These are phyloP conservation scores for Xylariomycetidae sp. DNA, from an alignment of 2,329 filamentous ascomycete genomes.

Conservation along the genomic window DNA sequence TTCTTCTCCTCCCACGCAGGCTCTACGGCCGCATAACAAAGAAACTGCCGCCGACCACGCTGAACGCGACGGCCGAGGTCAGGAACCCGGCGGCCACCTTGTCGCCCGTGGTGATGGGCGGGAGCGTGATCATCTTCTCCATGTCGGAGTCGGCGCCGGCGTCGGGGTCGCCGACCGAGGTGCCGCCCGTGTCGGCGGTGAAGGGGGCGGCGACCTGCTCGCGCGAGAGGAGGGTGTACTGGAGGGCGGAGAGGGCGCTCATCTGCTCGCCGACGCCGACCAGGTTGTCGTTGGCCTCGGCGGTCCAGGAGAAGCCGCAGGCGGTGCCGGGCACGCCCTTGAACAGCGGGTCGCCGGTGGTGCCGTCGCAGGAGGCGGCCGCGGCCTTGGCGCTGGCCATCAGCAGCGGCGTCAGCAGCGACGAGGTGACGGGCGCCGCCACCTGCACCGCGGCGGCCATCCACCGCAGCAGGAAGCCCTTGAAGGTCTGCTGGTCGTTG, in stretches of 20 bases:
- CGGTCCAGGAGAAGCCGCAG: slow-evolving; percentile 63
- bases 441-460: slow-evolving; percentile 49
- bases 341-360: slow-evolving; percentile 33
- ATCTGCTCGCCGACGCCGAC: slow-evolving; percentile 65
- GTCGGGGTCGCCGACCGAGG: slow-evolving; percentile 43
- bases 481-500: slow-evolving; percentile 68
- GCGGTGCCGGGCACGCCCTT: slow-evolving; percentile 50
- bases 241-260: slow-evolving; percentile 58
- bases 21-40: no score
- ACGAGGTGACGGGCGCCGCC: slow-evolving; percentile 46
- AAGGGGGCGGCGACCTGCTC: slow-evolving; percentile 31
- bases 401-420: slow-evolving; percentile 46
- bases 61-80: slow-evolving; percentile 43
- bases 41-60: slow-evolving; percentile 42
- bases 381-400: slow-evolving; percentile 46
- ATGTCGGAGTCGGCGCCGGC: slow-evolving; percentile 31
- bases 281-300: slow-evolving; percentile 49
- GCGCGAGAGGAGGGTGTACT: slow-evolving; percentile 48
- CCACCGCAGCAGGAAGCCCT: slow-evolving; percentile 68
- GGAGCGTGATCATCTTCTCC: slow-evolving; percentile 19
- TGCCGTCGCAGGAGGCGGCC: slow-evolving; percentile 43
- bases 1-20: no score
- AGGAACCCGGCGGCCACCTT: slow-evolving; percentile 50
- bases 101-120: slow-evolving; percentile 43
- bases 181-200: slow-evolving; percentile 53